Base-by-base conservation (phyloP, 2,329 filamentous ascomycete species). In the Corynespora cassiicola region DNA sequence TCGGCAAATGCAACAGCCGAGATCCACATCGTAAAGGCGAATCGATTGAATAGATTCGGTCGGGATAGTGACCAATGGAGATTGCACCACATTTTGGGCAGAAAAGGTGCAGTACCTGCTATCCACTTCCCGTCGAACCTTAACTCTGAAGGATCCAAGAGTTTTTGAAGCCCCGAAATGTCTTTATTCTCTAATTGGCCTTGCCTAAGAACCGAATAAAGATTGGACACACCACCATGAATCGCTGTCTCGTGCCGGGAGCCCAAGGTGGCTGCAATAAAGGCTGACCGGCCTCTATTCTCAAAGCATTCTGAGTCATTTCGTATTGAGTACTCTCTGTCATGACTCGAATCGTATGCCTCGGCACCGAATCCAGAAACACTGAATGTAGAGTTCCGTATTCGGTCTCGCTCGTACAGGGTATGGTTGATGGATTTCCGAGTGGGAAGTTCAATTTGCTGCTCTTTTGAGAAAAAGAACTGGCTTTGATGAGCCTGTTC, bases 351-450 rank as follows among this genome's bases (percentile, higher is more conserved):
- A n/a, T n/a, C n/a, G 36, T 55, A 58, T 2, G 47, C 7, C 26
- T 69, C 66, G 1, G 63, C 64, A 2, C 69, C 69, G 23, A 58
- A 70, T 0, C 48, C 56, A 27, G 52, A 39, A 1, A 63, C 43
- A 1, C 54, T 53, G 35, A 67, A 67, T 0, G 39, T 50, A 0
- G 63, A 52, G 7, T 54, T 45, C 6, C 70, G 59, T 6, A 65
- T 64, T 5, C 30, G 20, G 20, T 65, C 61, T 14, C 68, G 56
- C 15, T 47, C 5, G 2, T 55, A 41, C 3, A 72, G 43, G n/a
- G 52, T 14, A 1, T 11, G 1, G 2, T 57, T 29, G 5, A 39
- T 31, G 9, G 51, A 18, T n/a, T 16, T n/a, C 7, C 52, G n/a
- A 17, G 17, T 22, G 6, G 32, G 29, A 6, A 42, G 32, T 1